Conservation (phyloP, 2,329 filamentous ascomycete genomes). For the Colletotrichum scovillei region DNA sequence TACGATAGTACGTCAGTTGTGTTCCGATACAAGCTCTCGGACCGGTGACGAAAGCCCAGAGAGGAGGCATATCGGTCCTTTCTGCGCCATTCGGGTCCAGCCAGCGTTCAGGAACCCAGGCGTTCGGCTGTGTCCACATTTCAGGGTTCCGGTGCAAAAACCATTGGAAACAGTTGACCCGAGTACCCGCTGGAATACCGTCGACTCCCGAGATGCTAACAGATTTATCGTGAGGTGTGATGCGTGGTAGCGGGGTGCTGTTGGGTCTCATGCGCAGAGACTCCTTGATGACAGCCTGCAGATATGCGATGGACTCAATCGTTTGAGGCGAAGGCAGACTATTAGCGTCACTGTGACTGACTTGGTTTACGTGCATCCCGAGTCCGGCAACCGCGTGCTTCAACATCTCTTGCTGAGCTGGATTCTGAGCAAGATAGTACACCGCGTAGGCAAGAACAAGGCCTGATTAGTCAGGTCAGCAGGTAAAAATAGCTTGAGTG, state of each 20-base stretch:
- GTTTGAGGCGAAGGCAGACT: neutral
- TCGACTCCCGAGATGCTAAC: neutral
- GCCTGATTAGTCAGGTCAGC: neutral
- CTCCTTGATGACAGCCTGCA: neutral
- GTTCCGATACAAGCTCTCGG: neutral
- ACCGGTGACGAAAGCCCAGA: neutral
- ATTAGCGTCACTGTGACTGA: neutral
- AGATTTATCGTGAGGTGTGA: neutral
- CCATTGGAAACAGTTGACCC: neutral
- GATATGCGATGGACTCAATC: neutral
- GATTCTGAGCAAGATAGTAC: neutral
- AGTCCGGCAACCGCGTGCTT: neutral
- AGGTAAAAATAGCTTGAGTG: neutral
- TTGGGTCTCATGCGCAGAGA: neutral
- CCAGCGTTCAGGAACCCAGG: neutral
- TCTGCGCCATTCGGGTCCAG: neutral
- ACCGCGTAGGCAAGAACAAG: neutral
- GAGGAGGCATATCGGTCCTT: neutral
- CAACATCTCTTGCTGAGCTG: neutral
- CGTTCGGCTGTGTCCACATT: neutral
- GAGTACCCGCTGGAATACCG: neutral
- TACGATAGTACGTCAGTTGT: neutral
- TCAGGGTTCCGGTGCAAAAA: neutral
- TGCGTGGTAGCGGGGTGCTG: neutral
- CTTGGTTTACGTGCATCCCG: neutral